Evolutionary conservation across 768 basidiomycete genomes (phyloP), one percentile per base, ranked within the genome.

Genomic region (Gelatoporia subvermispora): DNA sequence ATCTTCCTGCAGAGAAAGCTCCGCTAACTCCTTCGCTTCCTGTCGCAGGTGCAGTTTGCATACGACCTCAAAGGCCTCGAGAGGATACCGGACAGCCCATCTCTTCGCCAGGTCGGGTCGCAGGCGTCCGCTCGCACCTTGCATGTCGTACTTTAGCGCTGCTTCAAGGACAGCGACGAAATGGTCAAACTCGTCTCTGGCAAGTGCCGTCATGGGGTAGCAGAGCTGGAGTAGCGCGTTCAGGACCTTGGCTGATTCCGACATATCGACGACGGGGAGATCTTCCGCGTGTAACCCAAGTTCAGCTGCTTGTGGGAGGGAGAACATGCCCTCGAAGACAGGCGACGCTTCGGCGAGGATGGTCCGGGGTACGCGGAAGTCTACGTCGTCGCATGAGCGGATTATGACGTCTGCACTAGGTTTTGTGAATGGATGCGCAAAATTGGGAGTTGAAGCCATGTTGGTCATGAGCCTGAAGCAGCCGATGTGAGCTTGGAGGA

Each of bases 321-420:
- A 69, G 56, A 83, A 77, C 66, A 80, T 74, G 49, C 71, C 71
- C 44, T 68, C 68, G 55, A 84, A 82, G 59, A 83, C 77, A 8
- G 80, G 70, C 20, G 82, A 83, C 1, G 79, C 75, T 28, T 80
- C 61, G 18, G 77, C 70, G 23, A 84, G 65, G 48, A 82, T 68
- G 38, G 74, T 55, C 52, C 75, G 78, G 70, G 75, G 76, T 39
- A 76, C 72, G 47, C 71, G 72, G 60, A 81, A 82, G 50, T 70
- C 64, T 51, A 69, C 65, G 25, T 61, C 59, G 58, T 82, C 81
- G 47, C 75, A 76, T 4, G 79, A 77, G 48, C 77, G 73, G 35
- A 84, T 66, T 47, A 82, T 72, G 42, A 81, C 65, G 54, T 82
- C 78, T 10, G 57, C 60, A 25, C 38, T 35, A 1, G 35, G 41